These are phyloP conservation scores for Nemophila menziesii DNA, from an alignment of 257 asterid genomes.

Conservation along the genomic window DNA sequence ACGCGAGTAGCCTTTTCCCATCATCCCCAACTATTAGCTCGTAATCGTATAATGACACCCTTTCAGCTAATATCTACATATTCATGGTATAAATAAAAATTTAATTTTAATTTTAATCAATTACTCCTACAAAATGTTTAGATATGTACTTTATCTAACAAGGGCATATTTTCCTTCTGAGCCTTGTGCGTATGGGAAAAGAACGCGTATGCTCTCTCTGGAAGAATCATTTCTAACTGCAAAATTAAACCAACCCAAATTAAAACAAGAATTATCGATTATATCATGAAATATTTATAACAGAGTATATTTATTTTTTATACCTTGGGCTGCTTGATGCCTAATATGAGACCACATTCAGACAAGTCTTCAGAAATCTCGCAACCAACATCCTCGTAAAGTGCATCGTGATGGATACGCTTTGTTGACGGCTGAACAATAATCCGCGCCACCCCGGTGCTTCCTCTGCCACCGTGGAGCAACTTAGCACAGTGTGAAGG, in stretches of 20 bases:
- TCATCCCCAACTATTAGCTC: slow-evolving; percentile 87
- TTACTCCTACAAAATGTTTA: background rate
- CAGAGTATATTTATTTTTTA: background rate
- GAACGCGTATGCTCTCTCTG: slow-evolving; percentile 73
- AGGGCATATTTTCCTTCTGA: slow-evolving; percentile 87
- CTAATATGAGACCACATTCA: slow-evolving; percentile 79
- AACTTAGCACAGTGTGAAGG: slow-evolving; percentile 90
- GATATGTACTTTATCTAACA: slow-evolving; percentile 70
- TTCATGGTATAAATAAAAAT: slow-evolving; percentile 5
- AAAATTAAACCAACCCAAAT: slow-evolving; percentile 11
- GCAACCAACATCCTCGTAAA: slow-evolving; percentile 94
- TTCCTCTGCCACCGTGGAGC: slow-evolving; percentile 60
- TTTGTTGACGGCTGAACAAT: slow-evolving; percentile 88
- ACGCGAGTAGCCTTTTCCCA: slow-evolving; percentile 80
- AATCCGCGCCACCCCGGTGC: slow-evolving; percentile 75
- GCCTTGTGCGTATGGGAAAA: slow-evolving; percentile 98
- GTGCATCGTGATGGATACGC: slow-evolving; percentile 83
- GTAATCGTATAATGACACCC: slow-evolving; percentile 76
- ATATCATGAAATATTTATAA: background rate
- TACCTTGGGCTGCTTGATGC: slow-evolving; percentile 91
- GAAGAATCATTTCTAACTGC: slow-evolving; percentile 96
- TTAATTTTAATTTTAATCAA: background rate
- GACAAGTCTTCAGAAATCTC: slow-evolving; percentile 82
- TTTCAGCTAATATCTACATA: slow-evolving; percentile 59
- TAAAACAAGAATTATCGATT: no score